Conservation (phyloP, 169 alveolate species). For the Plasmodium gonderi region DNA sequence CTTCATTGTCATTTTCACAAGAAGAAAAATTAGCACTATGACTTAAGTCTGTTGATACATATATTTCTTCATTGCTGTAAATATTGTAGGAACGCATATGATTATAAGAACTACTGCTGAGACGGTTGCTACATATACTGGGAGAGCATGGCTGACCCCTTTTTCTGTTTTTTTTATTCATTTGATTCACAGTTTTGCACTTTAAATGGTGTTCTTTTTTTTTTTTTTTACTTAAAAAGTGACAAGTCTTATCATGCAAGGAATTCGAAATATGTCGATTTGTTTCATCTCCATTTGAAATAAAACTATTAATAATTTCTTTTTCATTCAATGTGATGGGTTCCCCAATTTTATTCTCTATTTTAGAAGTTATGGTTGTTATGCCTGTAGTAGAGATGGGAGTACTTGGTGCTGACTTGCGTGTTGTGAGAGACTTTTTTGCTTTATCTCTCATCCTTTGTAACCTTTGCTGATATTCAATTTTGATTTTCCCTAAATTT, state of each 20-base stretch:
- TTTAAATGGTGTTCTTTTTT: too few relatives aligned
- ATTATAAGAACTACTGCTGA: neutral
- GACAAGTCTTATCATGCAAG: too few relatives aligned
- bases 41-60: neutral
- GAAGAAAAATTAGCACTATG: neutral
- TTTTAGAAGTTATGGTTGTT: neutral
- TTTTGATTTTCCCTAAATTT: constrained; percentile 42
- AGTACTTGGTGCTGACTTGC: neutral
- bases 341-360: too few relatives aligned
- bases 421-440: neutral
- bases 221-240: too few relatives aligned
- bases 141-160: neutral
- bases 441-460: constrained; percentile 37
- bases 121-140: neutral
- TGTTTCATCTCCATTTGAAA: neutral
- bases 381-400: neutral
- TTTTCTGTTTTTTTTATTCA: neutral
- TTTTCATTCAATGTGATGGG: neutral
- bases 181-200: too few relatives aligned
- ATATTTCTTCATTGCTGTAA: neutral
- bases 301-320: neutral
- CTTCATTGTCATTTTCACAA: neutral
- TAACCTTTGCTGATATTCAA: constrained; percentile 44
- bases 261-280: neutral
- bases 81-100: neutral